These are phyloP conservation scores for Fraxinus pennsylvanica DNA, from an alignment of 257 asterid genomes.

Conservation along the genomic window DNA sequence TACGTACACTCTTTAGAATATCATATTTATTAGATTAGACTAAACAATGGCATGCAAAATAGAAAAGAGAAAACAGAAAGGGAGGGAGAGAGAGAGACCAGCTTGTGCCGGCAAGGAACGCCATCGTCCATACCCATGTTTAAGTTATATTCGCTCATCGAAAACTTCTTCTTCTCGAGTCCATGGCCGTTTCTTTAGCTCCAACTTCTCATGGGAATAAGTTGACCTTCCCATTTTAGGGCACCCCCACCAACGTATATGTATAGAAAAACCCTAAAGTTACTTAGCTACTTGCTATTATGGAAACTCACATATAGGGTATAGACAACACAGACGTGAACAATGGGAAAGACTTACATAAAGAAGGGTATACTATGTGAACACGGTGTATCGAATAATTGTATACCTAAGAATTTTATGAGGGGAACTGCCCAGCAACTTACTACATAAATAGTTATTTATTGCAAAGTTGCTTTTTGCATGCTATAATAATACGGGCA, in stretches of 20 bases:
- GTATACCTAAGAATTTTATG: slow-evolving; percentile 42
- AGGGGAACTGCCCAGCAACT: slow-evolving; percentile 28
- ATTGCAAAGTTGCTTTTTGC: background rate
- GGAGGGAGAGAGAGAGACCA: slow-evolving; percentile 24
- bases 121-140: slow-evolving; percentile 64
- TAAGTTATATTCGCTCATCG: no score
- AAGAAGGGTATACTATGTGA: background rate
- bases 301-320: no score
- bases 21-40: no score
- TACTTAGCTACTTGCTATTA: no score
- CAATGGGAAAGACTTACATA: background rate
- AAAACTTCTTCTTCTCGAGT: slow-evolving; percentile 60
- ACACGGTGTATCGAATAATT: background rate
- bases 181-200: slow-evolving; percentile 66
- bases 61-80: background rate
- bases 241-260: background rate
- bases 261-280: background rate
- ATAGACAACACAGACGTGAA: background rate
- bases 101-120: slow-evolving; percentile 54
- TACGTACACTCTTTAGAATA: no score
- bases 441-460: slow-evolving; percentile 16
- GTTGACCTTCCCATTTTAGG: slow-evolving; percentile 31
- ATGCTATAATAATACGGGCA: no score
- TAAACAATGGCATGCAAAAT: no score
- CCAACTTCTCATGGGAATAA: slow-evolving; percentile 22